A percentile compares a stretch with the other conserved stretches of the same genome.
These are phyloP conservation scores for Pichia sp. DNA, from an alignment of 1,139 yeast species.

Conservation along the genomic window DNA sequence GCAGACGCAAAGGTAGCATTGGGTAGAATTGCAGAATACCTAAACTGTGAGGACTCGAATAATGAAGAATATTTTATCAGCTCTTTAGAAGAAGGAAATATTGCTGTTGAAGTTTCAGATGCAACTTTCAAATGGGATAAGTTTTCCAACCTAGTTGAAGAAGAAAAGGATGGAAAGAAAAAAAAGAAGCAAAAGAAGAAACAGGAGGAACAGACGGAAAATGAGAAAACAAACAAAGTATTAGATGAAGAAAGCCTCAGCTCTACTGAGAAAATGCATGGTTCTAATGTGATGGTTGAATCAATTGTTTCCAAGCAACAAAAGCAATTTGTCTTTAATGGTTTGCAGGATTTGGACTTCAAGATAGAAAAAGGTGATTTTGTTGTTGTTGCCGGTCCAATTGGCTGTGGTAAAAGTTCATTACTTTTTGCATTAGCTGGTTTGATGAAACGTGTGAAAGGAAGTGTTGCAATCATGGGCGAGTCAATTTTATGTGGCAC, in stretches of 20 bases:
- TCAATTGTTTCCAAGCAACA: too few species aligned
- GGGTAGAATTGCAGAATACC: constrained; percentile 31
- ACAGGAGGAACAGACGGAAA: constrained; percentile 13
- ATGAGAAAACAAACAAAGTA: too few species aligned
- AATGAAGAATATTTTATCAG: constrained; percentile 7
- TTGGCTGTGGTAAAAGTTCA: constrained; percentile 78
- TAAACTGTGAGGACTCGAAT: constrained; percentile 19
- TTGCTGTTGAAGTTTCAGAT: constrained; percentile 28
- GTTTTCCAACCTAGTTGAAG: constrained; percentile 24
- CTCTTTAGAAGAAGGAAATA: constrained; percentile 2
- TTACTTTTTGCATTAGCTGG: constrained; percentile 57
- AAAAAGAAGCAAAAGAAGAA: constrained; percentile 1
- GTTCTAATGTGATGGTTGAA: too few species aligned
- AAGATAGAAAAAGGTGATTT: constrained; percentile 53
- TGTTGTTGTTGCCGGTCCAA: constrained; percentile 71
- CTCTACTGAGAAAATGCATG: too few species aligned
- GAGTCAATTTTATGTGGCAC: constrained; percentile 38
- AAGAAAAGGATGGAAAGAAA: constrained; percentile 3
- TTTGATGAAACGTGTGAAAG: constrained; percentile 38
- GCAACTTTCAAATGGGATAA: constrained; percentile 38
- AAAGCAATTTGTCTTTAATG: constrained; percentile 28
- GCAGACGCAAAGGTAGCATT: constrained; percentile 40
- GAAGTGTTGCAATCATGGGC: constrained; percentile 72
- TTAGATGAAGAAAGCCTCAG: too few species aligned
- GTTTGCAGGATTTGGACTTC: constrained; percentile 40